Evolutionary conservation across 2,329 filamentous ascomycete species (phyloP).

Genomic region (Xylaria sp.): DNA sequence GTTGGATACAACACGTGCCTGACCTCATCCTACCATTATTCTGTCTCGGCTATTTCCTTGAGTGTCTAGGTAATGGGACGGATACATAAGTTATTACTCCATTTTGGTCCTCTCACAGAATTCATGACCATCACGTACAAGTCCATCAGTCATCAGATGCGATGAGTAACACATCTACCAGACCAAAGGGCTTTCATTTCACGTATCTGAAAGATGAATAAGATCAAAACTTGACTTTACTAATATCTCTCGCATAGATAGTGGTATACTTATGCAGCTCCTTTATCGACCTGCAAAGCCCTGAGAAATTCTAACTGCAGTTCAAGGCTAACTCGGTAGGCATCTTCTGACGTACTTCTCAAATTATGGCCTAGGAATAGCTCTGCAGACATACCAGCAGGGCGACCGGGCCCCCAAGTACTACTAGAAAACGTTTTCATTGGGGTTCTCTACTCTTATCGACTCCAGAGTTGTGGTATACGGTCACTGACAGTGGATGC

Average conservation of each 20-base stretch:
- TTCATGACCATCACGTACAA: conserved; percentile 7
- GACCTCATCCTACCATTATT: neutral
- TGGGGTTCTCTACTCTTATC: neutral
- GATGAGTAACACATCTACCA: neutral
- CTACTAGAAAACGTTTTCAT: neutral
- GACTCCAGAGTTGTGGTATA: neutral
- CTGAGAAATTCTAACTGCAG: neutral
- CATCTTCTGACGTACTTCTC: neutral
- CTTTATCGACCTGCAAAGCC: neutral
- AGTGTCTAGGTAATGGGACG: neutral
- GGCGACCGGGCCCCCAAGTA: neutral
- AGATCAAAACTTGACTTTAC: neutral
- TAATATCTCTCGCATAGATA: neutral
- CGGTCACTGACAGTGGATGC: neutral
- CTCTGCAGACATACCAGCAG: no score
- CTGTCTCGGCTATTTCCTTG: neutral
- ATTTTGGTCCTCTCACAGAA: neutral
- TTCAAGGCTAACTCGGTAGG: neutral
- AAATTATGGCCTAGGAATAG: no score
- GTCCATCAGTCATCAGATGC: conserved; percentile 2
- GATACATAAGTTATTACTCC: neutral
- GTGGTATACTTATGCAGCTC: neutral
- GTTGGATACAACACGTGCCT: conserved; percentile 4
- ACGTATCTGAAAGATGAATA: neutral
- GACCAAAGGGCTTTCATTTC: neutral